Conservation (phyloP, 805 yeast species). For the Pichia exigua region DNA sequence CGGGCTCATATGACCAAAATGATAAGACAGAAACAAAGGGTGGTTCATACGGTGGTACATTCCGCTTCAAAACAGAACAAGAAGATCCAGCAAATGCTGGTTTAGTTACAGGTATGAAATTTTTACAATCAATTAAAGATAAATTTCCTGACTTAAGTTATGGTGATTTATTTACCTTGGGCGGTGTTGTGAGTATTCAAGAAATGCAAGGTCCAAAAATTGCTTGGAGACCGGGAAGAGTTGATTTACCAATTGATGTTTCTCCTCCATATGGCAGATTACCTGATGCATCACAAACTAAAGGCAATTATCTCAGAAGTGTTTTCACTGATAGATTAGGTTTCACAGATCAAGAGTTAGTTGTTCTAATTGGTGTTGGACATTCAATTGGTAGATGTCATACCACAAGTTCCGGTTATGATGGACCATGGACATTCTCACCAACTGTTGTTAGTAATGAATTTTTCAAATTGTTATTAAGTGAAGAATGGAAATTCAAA, state of each 20-base stretch:
- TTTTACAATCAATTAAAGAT: slow-evolving; percentile 45
- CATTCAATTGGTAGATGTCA: slow-evolving; percentile 45
- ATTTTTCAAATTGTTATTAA: slow-evolving; percentile 48
- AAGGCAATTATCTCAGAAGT: slow-evolving; percentile 35
- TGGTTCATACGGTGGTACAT: slow-evolving; percentile 48
- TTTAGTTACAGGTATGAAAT: slow-evolving; percentile 45
- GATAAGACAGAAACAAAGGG: slow-evolving; percentile 34
- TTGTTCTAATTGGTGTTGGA: slow-evolving; percentile 38
- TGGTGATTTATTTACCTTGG: slow-evolving; percentile 67
- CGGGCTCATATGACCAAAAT: slow-evolving; percentile 38
- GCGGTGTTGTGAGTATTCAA: slow-evolving; percentile 60
- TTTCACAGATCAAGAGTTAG: slow-evolving; percentile 39
- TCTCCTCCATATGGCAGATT: slow-evolving; percentile 43
- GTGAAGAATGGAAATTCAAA: slow-evolving; percentile 51
- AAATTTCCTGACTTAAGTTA: slow-evolving; percentile 54
- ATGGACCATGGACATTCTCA: slow-evolving; percentile 85
- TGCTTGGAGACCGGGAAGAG: slow-evolving; percentile 48
- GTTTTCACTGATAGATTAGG: slow-evolving; percentile 39
- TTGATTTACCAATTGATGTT: slow-evolving; percentile 26
- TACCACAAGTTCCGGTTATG: slow-evolving; percentile 59
- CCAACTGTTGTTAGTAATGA: slow-evolving; percentile 72
- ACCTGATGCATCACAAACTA: slow-evolving; percentile 41
- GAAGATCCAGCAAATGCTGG: slow-evolving; percentile 44
- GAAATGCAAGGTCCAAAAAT: slow-evolving; percentile 57
- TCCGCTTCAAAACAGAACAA: slow-evolving; percentile 44